Evolutionary conservation across 2,329 filamentous ascomycete species (phyloP).

Genomic region (Sarocladiaceae sp.): DNA sequence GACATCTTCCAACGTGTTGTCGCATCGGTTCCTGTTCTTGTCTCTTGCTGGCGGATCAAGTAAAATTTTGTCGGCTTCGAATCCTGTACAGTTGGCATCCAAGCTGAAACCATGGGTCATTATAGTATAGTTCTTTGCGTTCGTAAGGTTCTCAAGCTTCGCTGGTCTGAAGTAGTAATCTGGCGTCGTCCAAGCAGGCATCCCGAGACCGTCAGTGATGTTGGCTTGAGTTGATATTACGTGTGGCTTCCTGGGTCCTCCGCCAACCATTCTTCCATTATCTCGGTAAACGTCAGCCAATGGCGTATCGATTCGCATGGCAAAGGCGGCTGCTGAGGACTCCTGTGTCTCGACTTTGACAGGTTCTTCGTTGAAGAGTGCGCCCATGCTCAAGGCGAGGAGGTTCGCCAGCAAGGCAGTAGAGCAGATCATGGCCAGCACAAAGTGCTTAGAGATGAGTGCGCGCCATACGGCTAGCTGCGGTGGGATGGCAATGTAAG

Average conservation of each 20-base stretch:
- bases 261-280: not conserved
- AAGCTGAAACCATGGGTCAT: constrained; percentile 22
- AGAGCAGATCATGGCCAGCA: constrained; percentile 39
- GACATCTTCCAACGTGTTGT: too few species aligned
- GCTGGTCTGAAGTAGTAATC: constrained; percentile 42
- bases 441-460: constrained; percentile 33
- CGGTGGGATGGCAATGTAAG: constrained; percentile 50
- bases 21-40: too few species aligned
- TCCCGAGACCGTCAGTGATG: constrained; percentile 28
- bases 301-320: not conserved
- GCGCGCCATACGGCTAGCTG: constrained; percentile 43
- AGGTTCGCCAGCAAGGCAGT: constrained; percentile 46
- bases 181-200: constrained; percentile 44
- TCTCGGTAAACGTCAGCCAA: not conserved
- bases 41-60: too few species aligned
- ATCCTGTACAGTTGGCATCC: constrained; percentile 15
- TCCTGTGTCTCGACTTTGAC: constrained; percentile 7
- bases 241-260: not conserved
- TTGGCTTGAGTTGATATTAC: constrained; percentile 34
- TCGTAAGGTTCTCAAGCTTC: constrained; percentile 1
- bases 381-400: constrained; percentile 44
- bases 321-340: constrained; percentile 10
- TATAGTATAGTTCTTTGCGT: constrained; percentile 10
- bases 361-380: constrained; percentile 38
- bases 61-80: too few species aligned